Base-by-base conservation (phyloP, 2,329 filamentous ascomycete genomes). In the Talaromyces sp. region DNA sequence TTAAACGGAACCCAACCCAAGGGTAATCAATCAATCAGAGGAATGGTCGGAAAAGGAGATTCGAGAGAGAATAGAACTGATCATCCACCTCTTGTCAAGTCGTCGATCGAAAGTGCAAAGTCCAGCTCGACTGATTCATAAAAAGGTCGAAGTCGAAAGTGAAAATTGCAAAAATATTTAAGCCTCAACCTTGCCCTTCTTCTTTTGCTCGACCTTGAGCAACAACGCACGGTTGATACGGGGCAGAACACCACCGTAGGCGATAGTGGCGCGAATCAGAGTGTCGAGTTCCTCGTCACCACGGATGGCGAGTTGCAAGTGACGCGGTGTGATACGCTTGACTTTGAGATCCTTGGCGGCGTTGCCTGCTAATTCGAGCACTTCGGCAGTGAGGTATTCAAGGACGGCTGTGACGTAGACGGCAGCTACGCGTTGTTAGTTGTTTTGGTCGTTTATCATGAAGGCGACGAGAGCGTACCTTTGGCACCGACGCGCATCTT, bases 401-500 rank as follows among this genome's bases (percentile, higher is more conserved):
- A 99, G 90, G 65, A 99, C 95, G 50, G 95, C 95, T 59, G 95
- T 98, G 68, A 98, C 92, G 79, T 99, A 99, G 74, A 99, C 95
- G 71, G 95, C 93, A 70, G 95, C 95, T 85, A 37, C n/a, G 50
- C 63, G 25, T 61, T 54, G 60, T 64, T 27, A 52, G 59, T 65
- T 45, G 15, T 11, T 11, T 37, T 37, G 9, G 13, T 37, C 35
- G 2, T 10, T 37, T 37, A 3, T 37, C 3, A 37, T 37, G 3
- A 13, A 54, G 13, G 25, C 13, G 11, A 37, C 11, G 15, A 25
- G 27, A 61, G 43, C 74, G 61, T 78, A 84, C 82, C 82, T 86
- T 98, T 98, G 76, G 94, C 95, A 74, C 95, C 95, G 71, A 99
- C 96, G 82, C 95, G 94, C 92, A 97, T 98, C 86, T 98, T 98